Base-by-base conservation (phyloP, 78 protist species). In the Salpingoeca rosetta region DNA sequence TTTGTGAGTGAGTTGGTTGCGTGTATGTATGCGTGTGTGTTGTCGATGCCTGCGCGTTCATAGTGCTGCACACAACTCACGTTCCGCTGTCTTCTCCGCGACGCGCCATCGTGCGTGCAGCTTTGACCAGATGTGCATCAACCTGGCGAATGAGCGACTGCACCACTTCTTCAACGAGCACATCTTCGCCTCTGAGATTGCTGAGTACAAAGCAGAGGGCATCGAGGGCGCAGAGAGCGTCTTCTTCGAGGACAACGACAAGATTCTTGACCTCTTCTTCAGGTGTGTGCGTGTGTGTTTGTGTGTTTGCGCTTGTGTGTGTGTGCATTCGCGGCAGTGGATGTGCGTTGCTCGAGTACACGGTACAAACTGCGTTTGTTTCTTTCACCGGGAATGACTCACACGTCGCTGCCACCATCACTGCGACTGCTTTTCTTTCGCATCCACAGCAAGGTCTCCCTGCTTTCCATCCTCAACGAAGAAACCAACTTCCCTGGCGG, bases 61-160 rank as follows among this genome's bases (percentile, higher is more conserved):
- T n/a, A n/a, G n/a, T n/a, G n/a, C n/a, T n/a, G n/a, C n/a, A n/a
- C n/a, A n/a, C n/a, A n/a, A n/a, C n/a, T n/a, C n/a, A n/a, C n/a
- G n/a, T n/a, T n/a, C n/a, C n/a, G n/a, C n/a, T n/a, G n/a, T n/a
- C n/a, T n/a, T n/a, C n/a, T n/a, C n/a, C n/a, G n/a, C 74, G 96
- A 97, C 88, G 85, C 90, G n/a, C n/a, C n/a, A n/a, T n/a, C n/a
- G n/a, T n/a, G n/a, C n/a, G n/a, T 41, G 42, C 82, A 41, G 56
- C 28, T 91, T 92, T 42, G 92, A 90, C 77, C 76, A 80, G 76
- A 88, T 95, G 51, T 93, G 96, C 78, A 95, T 95, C 92, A 93
- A 94, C 84, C 90, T 80, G 84, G 93, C 97, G 81, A 96, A 96
- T 89, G 98, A 96, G 92, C 86, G 76, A 79, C 91, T 96, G 39